Conservation (phyloP, 1,139 yeast genomes). For the Wickerhamiella pararugosa region DNA sequence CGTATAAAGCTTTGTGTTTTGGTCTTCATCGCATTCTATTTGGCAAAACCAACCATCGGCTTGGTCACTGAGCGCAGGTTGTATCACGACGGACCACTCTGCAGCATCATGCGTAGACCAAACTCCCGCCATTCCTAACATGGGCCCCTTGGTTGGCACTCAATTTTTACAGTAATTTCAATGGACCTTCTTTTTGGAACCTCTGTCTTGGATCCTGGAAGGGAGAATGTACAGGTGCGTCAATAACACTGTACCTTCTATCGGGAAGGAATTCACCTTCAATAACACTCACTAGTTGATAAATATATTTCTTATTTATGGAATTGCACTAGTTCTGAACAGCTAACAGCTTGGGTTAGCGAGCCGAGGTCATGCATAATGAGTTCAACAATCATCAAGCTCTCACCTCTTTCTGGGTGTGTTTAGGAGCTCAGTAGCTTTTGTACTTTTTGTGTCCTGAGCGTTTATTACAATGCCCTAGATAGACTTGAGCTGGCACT, state of each 20-base stretch:
- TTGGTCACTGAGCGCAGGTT: constrained; percentile 86
- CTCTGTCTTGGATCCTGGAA: constrained; percentile 99
- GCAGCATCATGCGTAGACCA: constrained; percentile 82
- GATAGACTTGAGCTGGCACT: constrained; percentile 78
- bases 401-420: constrained; percentile 90
- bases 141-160: constrained; percentile 52
- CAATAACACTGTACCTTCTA: constrained; percentile 47
- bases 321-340: constrained; percentile 70
- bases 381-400: constrained; percentile 89
- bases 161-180: constrained; percentile 51
- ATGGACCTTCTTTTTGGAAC: constrained; percentile 94
- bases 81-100: constrained; percentile 91
- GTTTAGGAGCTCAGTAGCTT: constrained; percentile 50
- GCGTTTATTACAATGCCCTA: constrained; percentile 83
- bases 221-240: constrained; percentile 64
- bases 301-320: constrained; percentile 89
- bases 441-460: constrained; percentile 28
- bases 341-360: constrained; percentile 50
- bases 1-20: constrained; percentile 58
- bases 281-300: constrained; percentile 81
- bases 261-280: constrained; percentile 36
- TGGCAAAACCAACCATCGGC: constrained; percentile 61
- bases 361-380: constrained; percentile 82
- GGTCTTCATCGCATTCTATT: constrained; percentile 83
- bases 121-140: no score